A percentile compares a stretch with the other conserved stretches of the same genome.
These are phyloP conservation scores for Penicillium paneum DNA, from an alignment of 2,329 filamentous ascomycete genomes.

Conservation along the genomic window DNA sequence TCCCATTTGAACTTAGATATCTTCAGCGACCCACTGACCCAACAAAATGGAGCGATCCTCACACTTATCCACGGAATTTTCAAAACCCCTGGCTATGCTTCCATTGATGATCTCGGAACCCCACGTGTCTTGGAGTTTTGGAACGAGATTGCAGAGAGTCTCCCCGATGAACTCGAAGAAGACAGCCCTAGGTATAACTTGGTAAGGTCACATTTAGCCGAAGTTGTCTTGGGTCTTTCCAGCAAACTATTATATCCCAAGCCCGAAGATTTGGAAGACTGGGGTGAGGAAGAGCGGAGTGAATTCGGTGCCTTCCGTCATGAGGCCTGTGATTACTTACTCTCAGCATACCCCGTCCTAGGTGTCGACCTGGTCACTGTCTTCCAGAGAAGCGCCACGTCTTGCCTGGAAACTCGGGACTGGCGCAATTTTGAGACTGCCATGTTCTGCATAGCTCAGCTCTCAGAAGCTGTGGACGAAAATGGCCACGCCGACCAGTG, in stretches of 20 bases:
- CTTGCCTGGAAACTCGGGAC: slow-evolving; percentile 32
- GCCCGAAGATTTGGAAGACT: slow-evolving; percentile 34
- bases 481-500: slow-evolving; percentile 42
- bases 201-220: slow-evolving; percentile 40
- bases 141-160: slow-evolving; percentile 41
- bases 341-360: slow-evolving; percentile 43
- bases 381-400: slow-evolving; percentile 38
- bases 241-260: slow-evolving; percentile 43
- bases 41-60: slow-evolving; percentile 35
- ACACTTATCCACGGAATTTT: slow-evolving; percentile 39
- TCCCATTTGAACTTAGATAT: slow-evolving; percentile 31
- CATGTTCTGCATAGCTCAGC: slow-evolving; percentile 44
- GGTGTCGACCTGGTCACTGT: slow-evolving; percentile 43
- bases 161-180: slow-evolving; percentile 32
- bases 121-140: slow-evolving; percentile 43
- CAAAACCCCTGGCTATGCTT: slow-evolving; percentile 40
- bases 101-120: slow-evolving; percentile 40
- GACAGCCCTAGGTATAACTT: slow-evolving; percentile 27
- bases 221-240: slow-evolving; percentile 42
- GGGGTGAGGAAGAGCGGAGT: slow-evolving; percentile 43
- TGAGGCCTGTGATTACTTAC: slow-evolving; percentile 46
- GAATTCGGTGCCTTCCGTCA: slow-evolving; percentile 45
- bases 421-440: slow-evolving; percentile 46
- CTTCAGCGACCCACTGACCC: slow-evolving; percentile 30
- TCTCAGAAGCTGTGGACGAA: slow-evolving; percentile 47